Evolutionary conservation across 78 protist genomes (phyloP).

Genomic region (Dictyostelium purpureum): DNA sequence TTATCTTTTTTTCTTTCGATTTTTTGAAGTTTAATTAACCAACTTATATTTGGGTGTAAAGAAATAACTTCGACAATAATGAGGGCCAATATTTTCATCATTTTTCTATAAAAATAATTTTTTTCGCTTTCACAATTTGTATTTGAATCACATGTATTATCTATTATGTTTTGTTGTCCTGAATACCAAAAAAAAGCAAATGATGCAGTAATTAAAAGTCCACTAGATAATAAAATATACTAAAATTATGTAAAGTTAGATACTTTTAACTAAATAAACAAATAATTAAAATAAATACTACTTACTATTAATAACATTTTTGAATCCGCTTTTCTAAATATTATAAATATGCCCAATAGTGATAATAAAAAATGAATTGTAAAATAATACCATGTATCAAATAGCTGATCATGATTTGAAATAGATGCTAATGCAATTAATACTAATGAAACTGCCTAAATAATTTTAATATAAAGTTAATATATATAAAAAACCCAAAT

Average conservation of each 20-base stretch:
- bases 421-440: not conserved
- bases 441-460: not conserved
- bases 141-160: not conserved
- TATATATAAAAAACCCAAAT: too few relatives aligned
- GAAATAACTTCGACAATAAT: not conserved
- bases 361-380: not conserved
- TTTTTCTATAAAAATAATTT: not conserved
- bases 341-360: not conserved
- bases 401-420: not conserved
- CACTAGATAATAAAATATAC: not conserved
- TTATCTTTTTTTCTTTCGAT: not conserved
- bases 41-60: not conserved
- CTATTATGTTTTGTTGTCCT: not conserved
- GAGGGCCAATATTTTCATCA: not conserved
- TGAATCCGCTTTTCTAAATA: not conserved
- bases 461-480: too few relatives aligned
- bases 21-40: not conserved
- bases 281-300: not conserved
- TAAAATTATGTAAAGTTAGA: not conserved
- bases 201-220: not conserved
- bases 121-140: not conserved
- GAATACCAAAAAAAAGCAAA: constrained; percentile 15
- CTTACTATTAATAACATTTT: not conserved
- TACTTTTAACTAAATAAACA: too few relatives aligned
- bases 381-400: constrained; percentile 1